A percentile compares a stretch with the other conserved stretches of the same genome.
Conservation (phyloP, 768 basidiomycete species). For the Phylloporus scabripes region DNA sequence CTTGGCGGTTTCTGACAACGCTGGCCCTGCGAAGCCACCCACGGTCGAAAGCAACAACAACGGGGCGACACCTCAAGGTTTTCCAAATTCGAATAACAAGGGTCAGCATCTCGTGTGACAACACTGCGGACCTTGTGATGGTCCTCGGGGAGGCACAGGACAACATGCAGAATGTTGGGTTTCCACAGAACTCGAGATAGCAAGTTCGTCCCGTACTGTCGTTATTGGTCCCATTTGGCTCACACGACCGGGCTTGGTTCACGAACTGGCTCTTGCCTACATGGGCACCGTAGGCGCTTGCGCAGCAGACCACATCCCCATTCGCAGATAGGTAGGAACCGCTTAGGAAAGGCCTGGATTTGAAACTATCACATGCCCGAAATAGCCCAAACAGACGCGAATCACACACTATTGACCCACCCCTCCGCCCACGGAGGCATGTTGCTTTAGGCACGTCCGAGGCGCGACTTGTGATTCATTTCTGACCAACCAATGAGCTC, state of each 20-base stretch:
- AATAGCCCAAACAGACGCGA: conserved; percentile 11
- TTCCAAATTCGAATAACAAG: conserved; percentile 3
- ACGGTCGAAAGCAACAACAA: neutral
- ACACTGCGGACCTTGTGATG: conserved; percentile 2
- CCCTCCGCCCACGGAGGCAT: conserved; percentile 1
- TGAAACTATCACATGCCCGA: conserved; percentile 16
- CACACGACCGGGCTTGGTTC: neutral
- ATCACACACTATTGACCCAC: conserved; percentile 4
- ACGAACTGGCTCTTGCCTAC: neutral
- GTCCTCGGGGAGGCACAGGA: neutral
- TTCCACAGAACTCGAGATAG: conserved; percentile 7
- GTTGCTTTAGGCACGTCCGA: conserved; percentile 13
- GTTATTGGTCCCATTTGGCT: conserved; percentile 1
- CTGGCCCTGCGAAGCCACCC: neutral
- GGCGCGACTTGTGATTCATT: conserved; percentile 26
- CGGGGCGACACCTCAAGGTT: neutral
- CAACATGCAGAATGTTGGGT: neutral
- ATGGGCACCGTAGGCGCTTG: neutral
- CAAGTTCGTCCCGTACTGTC: conserved; percentile 9
- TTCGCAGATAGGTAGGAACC: conserved; percentile 19
- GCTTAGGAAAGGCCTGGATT: neutral
- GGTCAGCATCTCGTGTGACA: conserved; percentile 16
- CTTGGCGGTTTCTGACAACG: neutral
- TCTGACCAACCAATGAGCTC: conserved; percentile 64
- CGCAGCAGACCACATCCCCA: conserved; percentile 6